Evolutionary conservation across 257 asterid species (phyloP).

Genomic region (Solanum medicagineum): DNA sequence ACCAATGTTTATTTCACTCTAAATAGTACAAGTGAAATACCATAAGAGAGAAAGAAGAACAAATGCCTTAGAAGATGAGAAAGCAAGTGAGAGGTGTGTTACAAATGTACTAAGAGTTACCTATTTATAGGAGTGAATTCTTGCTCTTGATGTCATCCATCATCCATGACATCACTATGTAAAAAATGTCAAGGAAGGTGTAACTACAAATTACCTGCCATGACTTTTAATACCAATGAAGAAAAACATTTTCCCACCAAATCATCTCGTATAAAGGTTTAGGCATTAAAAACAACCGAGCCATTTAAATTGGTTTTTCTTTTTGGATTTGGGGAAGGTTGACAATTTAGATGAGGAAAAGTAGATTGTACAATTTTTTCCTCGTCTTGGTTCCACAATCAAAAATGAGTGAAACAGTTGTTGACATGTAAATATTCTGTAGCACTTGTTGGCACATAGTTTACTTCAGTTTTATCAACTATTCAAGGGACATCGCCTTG

Average conservation of each 20-base stretch:
- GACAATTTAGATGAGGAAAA: not conserved
- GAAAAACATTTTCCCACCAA: not conserved
- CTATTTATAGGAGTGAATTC: too few relatives aligned
- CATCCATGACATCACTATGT: too few relatives aligned
- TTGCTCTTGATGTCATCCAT: too few relatives aligned
- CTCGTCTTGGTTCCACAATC: not conserved
- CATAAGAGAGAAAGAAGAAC: too few relatives aligned
- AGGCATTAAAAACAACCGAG: not conserved
- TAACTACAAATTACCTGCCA: too few relatives aligned
- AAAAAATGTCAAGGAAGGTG: too few relatives aligned
- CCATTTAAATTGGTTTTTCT: not conserved
- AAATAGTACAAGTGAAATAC: too few relatives aligned
- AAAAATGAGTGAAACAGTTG: not conserved
- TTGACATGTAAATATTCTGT: not conserved
- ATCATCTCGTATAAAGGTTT: not conserved
- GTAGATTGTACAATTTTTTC: not conserved
- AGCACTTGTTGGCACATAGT: not conserved
- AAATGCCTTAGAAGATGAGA: too few relatives aligned
- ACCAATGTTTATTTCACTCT: too few relatives aligned
- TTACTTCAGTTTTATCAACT: not conserved
- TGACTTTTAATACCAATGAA: too few relatives aligned
- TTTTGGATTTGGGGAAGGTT: not conserved
- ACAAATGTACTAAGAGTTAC: too few relatives aligned
- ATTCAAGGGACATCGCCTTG: not conserved
- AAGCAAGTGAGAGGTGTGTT: too few relatives aligned